Evolutionary conservation across 768 basidiomycete species (phyloP), one percentile per base, ranked within the genome.

Genomic region (Tricholoma hemisulphureum): DNA sequence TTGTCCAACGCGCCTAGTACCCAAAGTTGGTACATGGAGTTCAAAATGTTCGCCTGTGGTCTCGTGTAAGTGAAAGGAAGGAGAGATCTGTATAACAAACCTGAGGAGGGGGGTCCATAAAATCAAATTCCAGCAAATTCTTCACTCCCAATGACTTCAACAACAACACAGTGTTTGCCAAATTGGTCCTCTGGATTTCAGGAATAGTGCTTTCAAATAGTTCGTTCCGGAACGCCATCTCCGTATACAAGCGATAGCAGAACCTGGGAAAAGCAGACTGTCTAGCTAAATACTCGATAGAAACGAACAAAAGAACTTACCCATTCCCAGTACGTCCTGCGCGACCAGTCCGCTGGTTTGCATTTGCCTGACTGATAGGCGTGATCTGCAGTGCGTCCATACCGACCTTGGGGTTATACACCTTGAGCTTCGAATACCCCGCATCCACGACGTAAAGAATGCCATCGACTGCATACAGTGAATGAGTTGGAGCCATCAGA

Each of bases 41-140:
- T 98, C 43, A 99, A 79, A 64, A 98, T 99, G 69, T 98, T 98
- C 53, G 93, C 92, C 88, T 95, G 61, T 13, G 6, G 23, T 13
- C 0, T 11, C 34, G 6, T 46, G 37, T 60, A 16, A 67, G 39
- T 56, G 14, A 20, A 26, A 16, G 18, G 1, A 29, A 20, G 6
- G 39, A n/a, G 31, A 14, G 39, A 34, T 18, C 9, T 21, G 24
- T 16, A 18, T 14, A 35, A 62, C 71, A 55, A 64, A 88, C 92
- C 82, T 96, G 95, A n/a, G 97, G 97, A 20, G 97, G 97, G n/a
- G 97, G 97, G 70, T 99, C 97, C 97, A 99, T 98, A 69, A 99
- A 99, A 73, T 98, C 96, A 67, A 98, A 99, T 73, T 99, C 96
- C 20, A 99, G 81, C 39, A 98, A 74, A 69, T 98, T 94, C 78